Evolutionary conservation across 345 rosid genomes (phyloP).

Genomic region (Orychophragmus violaceus): DNA sequence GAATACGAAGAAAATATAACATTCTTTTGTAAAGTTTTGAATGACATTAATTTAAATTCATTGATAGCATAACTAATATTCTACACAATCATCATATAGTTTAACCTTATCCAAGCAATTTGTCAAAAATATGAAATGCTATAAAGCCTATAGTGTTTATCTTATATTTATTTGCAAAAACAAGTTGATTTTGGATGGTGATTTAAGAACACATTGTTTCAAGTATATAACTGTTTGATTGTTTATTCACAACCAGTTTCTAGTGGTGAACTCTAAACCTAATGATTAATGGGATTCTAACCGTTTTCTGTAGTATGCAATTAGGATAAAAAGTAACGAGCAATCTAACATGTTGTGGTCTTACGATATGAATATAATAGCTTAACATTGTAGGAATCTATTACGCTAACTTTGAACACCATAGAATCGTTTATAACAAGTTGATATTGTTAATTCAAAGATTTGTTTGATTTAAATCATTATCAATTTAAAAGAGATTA

Average conservation of each 20-base stretch:
- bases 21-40: conserved; percentile 9
- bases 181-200: too few relatives aligned
- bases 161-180: too few relatives aligned
- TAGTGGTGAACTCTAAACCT: background rate
- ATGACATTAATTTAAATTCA: background rate
- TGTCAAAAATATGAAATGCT: background rate
- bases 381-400: too few relatives aligned
- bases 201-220: too few relatives aligned
- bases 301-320: background rate
- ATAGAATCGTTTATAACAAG: too few relatives aligned
- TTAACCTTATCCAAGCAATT: background rate
- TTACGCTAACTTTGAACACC: too few relatives aligned
- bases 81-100: background rate
- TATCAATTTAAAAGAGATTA: too few relatives aligned
- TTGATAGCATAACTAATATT: background rate
- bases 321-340: background rate
- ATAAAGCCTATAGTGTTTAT: background rate
- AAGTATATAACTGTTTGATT: background rate
- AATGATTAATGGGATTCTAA: background rate
- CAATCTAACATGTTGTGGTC: background rate
- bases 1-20: background rate
- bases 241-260: background rate
- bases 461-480: too few relatives aligned
- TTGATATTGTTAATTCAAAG: too few relatives aligned
- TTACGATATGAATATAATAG: too few relatives aligned